phyloP scores from a whole-genome alignment of 805 yeast genomes.

The Priceomyces castillae region DNA sequence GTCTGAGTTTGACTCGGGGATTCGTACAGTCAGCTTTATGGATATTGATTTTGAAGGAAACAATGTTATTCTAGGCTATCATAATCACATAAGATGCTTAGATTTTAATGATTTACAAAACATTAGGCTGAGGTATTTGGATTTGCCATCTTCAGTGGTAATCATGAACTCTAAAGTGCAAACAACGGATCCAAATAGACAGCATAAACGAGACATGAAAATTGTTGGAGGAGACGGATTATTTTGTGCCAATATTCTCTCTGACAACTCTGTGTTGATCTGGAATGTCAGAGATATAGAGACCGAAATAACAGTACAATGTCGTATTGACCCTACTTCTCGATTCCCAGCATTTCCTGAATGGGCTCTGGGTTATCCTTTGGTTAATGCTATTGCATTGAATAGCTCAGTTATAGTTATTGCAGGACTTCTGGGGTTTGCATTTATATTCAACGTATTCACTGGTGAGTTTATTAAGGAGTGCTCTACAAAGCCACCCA shows the following conservation, averaged over 20 bases:
- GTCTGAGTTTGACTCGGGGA: conserved; percentile 10
- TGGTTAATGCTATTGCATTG: conserved; percentile 27
- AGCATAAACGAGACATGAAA: conserved; percentile 14
- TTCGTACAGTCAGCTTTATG: conserved; percentile 12
- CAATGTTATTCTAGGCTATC: conserved; percentile 25
- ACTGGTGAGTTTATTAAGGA: conserved; percentile 42
- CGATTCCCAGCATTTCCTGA: conserved; percentile 3
- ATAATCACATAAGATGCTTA: conserved; percentile 19
- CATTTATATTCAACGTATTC: conserved; percentile 40
- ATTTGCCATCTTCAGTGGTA: conserved; percentile 13
- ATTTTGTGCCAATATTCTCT: conserved; percentile 35
- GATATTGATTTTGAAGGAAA: conserved; percentile 34
- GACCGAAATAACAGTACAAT: conserved; percentile 11
- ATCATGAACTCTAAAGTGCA: conserved; percentile 19
- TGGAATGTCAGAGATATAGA: conserved; percentile 38
- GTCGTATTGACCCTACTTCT: conserved; percentile 9
- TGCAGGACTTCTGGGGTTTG: conserved; percentile 43
- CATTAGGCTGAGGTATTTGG: conserved; percentile 11
- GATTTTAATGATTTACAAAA: conserved; percentile 14
- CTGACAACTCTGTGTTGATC: conserved; percentile 40
- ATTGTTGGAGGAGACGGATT: conserved; percentile 43
- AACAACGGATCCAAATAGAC: conserved; percentile 10
- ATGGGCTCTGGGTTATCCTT: conserved; percentile 7
- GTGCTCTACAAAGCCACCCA: conserved; percentile 29
- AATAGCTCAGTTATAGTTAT: conserved; percentile 35